Evolutionary conservation across 2,329 filamentous ascomycete genomes (phyloP).

Genomic region (Periconia sp.): DNA sequence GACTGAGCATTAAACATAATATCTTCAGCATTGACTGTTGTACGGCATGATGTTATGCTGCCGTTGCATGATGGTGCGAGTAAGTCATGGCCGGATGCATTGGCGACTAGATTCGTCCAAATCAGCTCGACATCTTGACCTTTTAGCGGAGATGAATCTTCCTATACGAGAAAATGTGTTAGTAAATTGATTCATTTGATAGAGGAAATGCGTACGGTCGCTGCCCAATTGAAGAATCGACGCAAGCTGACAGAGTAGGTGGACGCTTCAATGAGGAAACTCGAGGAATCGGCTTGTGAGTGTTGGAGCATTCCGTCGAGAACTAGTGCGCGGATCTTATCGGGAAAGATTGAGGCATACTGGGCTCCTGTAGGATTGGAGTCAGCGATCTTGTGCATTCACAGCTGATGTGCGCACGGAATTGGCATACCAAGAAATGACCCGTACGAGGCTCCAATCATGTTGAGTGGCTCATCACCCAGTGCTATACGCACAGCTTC

Average conservation of each 20-base stretch:
- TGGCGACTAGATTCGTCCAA: constrained; percentile 31
- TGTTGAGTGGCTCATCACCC: constrained; percentile 44
- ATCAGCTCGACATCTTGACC: constrained; percentile 25
- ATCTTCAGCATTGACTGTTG: constrained; percentile 35
- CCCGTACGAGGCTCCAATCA: constrained; percentile 54
- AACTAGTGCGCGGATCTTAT: constrained; percentile 48
- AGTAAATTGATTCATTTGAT: too few species aligned
- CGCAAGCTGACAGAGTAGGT: constrained; percentile 45
- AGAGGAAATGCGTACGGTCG: too few species aligned
- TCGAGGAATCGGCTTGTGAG: constrained; percentile 40
- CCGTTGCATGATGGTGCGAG: constrained; percentile 41
- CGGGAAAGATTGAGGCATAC: constrained; percentile 52
- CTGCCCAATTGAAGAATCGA: constrained; percentile 47
- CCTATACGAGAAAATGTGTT: too few species aligned
- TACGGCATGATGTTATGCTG: constrained; percentile 15
- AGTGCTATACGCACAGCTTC: constrained; percentile 41
- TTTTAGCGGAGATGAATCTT: constrained; percentile 35
- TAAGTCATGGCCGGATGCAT: constrained; percentile 36
- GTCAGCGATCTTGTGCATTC: too few species aligned
- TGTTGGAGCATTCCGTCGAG: constrained; percentile 55
- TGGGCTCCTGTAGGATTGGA: too few species aligned
- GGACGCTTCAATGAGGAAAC: constrained; percentile 42
- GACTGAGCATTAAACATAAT: constrained; percentile 26
- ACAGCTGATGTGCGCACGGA: too few species aligned
- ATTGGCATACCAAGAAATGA: too few species aligned